Evolutionary conservation across 2,329 filamentous ascomycete genomes (phyloP).

Genomic region (Diaporthe citrichinensis): DNA sequence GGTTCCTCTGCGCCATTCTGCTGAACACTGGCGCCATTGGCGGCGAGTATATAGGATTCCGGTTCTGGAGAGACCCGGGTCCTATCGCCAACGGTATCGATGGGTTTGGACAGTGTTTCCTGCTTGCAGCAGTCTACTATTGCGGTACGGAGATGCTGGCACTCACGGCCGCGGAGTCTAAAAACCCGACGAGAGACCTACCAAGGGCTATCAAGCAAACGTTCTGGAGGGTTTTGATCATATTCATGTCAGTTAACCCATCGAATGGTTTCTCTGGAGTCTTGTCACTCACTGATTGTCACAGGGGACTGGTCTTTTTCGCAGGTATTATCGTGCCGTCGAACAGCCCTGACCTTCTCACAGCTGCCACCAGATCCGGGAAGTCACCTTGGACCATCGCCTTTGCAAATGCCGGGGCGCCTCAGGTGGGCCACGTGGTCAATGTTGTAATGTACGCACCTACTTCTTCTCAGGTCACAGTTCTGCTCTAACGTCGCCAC

Average conservation of each 20-base stretch:
- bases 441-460: constrained; percentile 50
- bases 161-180: constrained; percentile 52
- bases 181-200: constrained; percentile 49
- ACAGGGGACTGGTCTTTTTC: constrained; percentile 50
- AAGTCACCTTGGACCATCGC: constrained; percentile 52
- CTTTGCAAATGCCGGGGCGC: constrained; percentile 49
- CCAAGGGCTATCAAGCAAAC: constrained; percentile 50
- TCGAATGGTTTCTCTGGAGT: no score
- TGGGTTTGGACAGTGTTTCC: constrained; percentile 53
- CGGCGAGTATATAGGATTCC: constrained; percentile 53
- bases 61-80: constrained; percentile 52
- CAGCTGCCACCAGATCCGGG: constrained; percentile 48
- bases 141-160: constrained; percentile 55
- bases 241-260: constrained; percentile 44
- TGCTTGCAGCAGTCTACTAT: constrained; percentile 54
- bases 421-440: constrained; percentile 48
- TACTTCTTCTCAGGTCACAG: not conserved
- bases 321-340: constrained; percentile 52
- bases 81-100: constrained; percentile 52
- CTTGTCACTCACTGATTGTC: not conserved
- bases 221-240: constrained; percentile 51
- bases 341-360: constrained; percentile 52
- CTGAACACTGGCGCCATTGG: constrained; percentile 53
- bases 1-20: constrained; percentile 52
- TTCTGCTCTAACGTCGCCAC: not conserved